Conservation (phyloP, 371 early-diverging fungal species). For the Mucor lusitanicus region DNA sequence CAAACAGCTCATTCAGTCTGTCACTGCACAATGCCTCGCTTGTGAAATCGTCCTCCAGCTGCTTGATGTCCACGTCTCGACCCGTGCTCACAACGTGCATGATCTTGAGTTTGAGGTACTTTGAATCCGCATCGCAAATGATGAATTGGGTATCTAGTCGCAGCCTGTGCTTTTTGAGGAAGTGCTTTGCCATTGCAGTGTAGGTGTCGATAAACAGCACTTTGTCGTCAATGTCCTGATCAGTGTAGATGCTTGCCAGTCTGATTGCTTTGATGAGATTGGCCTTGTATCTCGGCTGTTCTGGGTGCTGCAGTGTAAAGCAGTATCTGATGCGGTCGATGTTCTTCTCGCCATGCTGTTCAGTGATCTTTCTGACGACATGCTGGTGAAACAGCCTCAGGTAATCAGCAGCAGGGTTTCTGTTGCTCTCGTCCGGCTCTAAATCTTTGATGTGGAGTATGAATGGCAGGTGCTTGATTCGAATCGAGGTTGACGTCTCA, state of each 20-base stretch:
- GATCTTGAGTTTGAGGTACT: slow-evolving; percentile 3
- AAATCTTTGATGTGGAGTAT: not conserved
- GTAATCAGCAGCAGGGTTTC: slow-evolving; percentile 5
- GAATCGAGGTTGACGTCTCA: not conserved
- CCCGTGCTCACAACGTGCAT: slow-evolving; percentile 2
- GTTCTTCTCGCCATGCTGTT: not conserved
- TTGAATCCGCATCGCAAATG: slow-evolving; percentile 7
- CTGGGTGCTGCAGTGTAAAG: slow-evolving; percentile 11
- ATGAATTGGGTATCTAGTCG: not conserved
- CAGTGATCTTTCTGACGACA: not conserved
- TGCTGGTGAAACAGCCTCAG: not conserved
- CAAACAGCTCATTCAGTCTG: not conserved
- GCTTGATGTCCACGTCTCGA: not conserved
- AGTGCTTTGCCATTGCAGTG: slow-evolving; percentile 7
- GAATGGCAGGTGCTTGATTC: not conserved
- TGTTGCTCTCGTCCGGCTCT: not conserved
- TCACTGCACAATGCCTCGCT: not conserved
- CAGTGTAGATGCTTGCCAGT: not conserved
- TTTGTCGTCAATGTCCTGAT: slow-evolving; percentile 10
- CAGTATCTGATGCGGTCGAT: slow-evolving; percentile 7
- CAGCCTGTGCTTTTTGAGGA: not conserved
- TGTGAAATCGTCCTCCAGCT: not conserved
- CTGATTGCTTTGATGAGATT: not conserved
- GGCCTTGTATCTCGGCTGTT: not conserved
- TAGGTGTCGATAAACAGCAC: slow-evolving; percentile 12